Evolutionary conservation across 2,329 filamentous ascomycete species (phyloP), one percentile per base, ranked within the genome.

Genomic region (Pyrenophora graminea): DNA sequence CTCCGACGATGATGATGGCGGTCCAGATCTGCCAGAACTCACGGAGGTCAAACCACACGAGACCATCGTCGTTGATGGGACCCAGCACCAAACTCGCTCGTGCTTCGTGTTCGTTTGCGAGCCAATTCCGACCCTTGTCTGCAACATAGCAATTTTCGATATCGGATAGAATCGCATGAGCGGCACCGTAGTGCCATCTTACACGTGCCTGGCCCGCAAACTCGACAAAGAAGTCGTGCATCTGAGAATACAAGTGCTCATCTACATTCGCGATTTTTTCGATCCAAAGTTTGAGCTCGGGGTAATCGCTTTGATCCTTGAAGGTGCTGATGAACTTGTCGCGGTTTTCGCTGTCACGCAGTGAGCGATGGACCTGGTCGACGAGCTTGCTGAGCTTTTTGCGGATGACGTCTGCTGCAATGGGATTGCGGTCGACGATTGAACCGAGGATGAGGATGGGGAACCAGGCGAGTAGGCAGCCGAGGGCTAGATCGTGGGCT

Each of bases 391-490:
- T 78, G 2, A 77, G 56, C 44, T 74, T 74, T 18, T 61, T 59
- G 2, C 69, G 63, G 10, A 77, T 74, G 13, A 73, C 66, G 27
- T 76, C 72, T 4, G 75, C 62, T 3, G 76, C 73, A 2, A 75
- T 71, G 1, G 75, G 77, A 45, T 79, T 80, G 13, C 77, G 70
- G 50, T 80, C 78, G 3, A 79, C 70, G 19, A 79, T 78, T 1
- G 71, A 73, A 33, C 72, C 70, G 32, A 77, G 62, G 30, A 79
- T 75, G 6, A 80, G 56, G 6, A 79, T 64, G 0, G 77, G 77
- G 2, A 80, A 67, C 78, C 77, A 80, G 4, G 73, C 69, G 3
- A 79, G 64, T 4, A 79, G 46, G 30, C 77, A 60, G 3, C 78
- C 78, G 0, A 80, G 54, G 1, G 77, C 73, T 0, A 80, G 67